Evolutionary conservation across 176 grass and related monocot genomes (phyloP), one percentile per base, ranked within the genome.

Genomic region (Guadua angustifolia): DNA sequence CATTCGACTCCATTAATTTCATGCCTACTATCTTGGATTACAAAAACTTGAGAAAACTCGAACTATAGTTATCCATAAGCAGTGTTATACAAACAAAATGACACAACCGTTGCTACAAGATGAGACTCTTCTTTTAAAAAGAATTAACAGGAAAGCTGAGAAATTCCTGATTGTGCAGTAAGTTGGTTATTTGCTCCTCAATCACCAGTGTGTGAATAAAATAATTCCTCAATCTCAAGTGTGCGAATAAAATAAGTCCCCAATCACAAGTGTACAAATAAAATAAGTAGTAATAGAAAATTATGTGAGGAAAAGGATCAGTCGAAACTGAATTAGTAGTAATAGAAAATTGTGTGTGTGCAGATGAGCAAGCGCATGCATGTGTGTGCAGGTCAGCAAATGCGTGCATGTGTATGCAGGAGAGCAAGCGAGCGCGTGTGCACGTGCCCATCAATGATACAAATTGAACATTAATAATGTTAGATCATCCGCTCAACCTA

Each of bases 251-350:
- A 53, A 3, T 68, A 55, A 55, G 52, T 38, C 19, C 14, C 25
- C 57, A 62, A 62, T 40, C 43, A 13, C 51, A 75, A 40, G 24
- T 79, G 39, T 35, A 50, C 1, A 14, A 35, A 55, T 39, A 80
- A 66, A 55, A 11, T 80, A 69, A 21, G 32, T 11, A 56, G 17
- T 75, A 62, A 21, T 8, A 63, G n/a, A 26, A 69, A 83, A 88
- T 18, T 46, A 46, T 47, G 49, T 45, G 26, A 7, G 24, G 4
- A 4, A 4, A 77, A 69, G 46, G 4, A 58, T 69, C 39, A 57
- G 62, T n/a, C 57, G 6, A 76, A 66, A 76, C 14, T 53, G 12
- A 39, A 83, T 59, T 49, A 49, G 13, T 15, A 14, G 46, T 49
- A 52, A 17, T 14, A 17, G 14, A 45, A 52, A 52, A 52, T 17